A percentile compares a stretch with the other conserved stretches of the same genome.
phyloP scores from a whole-genome alignment of 2,329 filamentous ascomycete species.

The Colletotrichum sojae region DNA sequence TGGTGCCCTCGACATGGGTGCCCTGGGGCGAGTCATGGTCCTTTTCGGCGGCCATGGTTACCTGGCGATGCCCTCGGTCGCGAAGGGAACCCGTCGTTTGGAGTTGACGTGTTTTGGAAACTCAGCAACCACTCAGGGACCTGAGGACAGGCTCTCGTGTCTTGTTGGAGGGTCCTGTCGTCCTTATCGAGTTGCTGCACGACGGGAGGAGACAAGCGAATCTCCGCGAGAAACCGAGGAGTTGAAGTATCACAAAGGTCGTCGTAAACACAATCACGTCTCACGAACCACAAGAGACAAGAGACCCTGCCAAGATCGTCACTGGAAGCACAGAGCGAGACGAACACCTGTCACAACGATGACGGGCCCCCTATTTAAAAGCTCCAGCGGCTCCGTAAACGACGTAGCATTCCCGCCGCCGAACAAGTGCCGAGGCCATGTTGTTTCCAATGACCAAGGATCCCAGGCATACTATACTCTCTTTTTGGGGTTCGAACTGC shows the following conservation, averaged over 20 bases:
- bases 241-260: too few species aligned
- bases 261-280: too few species aligned
- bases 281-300: too few species aligned
- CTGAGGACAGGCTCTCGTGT: too few species aligned
- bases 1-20: constrained; percentile 25
- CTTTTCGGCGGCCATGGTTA: constrained; percentile 36
- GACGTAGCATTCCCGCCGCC: constrained; percentile 8
- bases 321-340: not conserved
- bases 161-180: too few species aligned
- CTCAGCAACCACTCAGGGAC: too few species aligned
- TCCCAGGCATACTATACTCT: not conserved
- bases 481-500: constrained; percentile 4
- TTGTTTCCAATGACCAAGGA: not conserved
- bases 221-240: too few species aligned
- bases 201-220: too few species aligned
- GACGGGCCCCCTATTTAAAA: constrained; percentile 24
- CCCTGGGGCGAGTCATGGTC: constrained; percentile 1
- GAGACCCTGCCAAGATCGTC: too few species aligned
- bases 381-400: not conserved
- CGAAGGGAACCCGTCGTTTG: not conserved
- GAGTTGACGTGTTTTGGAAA: not conserved
- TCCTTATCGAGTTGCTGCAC: too few species aligned
- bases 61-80: not conserved
- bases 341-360: not conserved
- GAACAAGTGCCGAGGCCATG: constrained; percentile 22